These are phyloP conservation scores for Hysterium pulicare DNA, from an alignment of 2,329 filamentous ascomycete genomes.

Conservation along the genomic window DNA sequence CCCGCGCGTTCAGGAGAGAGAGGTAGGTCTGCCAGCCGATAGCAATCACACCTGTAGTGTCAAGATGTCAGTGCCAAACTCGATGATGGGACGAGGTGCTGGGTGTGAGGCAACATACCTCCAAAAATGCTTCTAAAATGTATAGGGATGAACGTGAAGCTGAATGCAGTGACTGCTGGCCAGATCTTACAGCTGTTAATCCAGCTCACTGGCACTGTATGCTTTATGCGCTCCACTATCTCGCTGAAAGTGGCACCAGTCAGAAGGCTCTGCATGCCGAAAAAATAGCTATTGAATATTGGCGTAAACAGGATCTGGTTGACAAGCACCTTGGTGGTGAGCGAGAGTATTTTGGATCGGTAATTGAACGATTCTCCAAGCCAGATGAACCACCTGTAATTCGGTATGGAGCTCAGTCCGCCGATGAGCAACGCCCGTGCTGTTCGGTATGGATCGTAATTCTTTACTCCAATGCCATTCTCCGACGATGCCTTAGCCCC, in stretches of 20 bases:
- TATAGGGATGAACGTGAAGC: slow-evolving; percentile 76
- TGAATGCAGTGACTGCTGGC: slow-evolving; percentile 83
- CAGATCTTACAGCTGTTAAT: slow-evolving; percentile 82
- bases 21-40: slow-evolving; percentile 93
- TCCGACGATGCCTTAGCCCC: slow-evolving; percentile 11
- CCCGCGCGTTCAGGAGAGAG: slow-evolving; percentile 71
- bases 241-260: slow-evolving; percentile 61
- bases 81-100: too few species aligned
- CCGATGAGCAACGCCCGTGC: slow-evolving; percentile 72
- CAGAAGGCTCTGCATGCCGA: slow-evolving; percentile 49
- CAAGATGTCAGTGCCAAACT: neutral
- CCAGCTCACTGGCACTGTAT: slow-evolving; percentile 73
- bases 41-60: slow-evolving; percentile 57
- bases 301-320: slow-evolving; percentile 82
- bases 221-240: slow-evolving; percentile 65
- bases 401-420: slow-evolving; percentile 68
- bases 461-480: neutral
- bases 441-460: slow-evolving; percentile 68
- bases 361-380: slow-evolving; percentile 83
- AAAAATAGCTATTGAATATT: slow-evolving; percentile 51
- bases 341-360: slow-evolving; percentile 64
- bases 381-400: slow-evolving; percentile 80
- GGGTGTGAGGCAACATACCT: slow-evolving; percentile 34
- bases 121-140: slow-evolving; percentile 79
- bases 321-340: slow-evolving; percentile 72